A percentile compares a stretch with the other conserved stretches of the same genome.
Conservation (phyloP, 164 flowering plant species). For the Hamamelis virginiana region DNA sequence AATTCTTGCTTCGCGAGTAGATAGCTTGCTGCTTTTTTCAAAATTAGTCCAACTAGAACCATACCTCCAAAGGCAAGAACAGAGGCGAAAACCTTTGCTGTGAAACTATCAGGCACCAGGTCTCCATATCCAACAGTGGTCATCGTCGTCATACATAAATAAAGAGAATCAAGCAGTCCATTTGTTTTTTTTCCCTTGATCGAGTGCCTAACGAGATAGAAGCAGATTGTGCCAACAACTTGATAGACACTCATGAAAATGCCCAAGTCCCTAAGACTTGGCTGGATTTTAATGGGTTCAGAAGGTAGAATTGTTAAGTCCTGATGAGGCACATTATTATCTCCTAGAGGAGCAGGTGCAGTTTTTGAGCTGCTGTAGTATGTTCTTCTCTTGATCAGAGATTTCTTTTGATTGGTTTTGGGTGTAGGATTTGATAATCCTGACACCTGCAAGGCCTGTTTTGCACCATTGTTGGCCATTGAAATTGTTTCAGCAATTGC, state of each 20-base stretch:
- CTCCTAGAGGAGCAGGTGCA: slow-evolving; percentile 47
- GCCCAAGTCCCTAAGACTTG: slow-evolving; percentile 41
- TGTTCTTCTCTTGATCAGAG: slow-evolving; percentile 31
- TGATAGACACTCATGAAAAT: slow-evolving; percentile 48
- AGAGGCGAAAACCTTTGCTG: slow-evolving; percentile 73
- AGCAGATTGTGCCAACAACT: slow-evolving; percentile 56
- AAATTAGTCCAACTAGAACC: slow-evolving; percentile 63
- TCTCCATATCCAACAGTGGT: slow-evolving; percentile 97
- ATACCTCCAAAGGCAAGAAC: slow-evolving; percentile 81
- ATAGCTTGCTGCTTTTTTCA: slow-evolving; percentile 73
- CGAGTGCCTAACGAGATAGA: slow-evolving; percentile 53
- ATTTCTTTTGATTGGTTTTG: slow-evolving; percentile 9
- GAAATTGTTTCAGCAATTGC: not conserved
- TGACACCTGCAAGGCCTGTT: slow-evolving; percentile 37
- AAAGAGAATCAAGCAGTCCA: slow-evolving; percentile 69
- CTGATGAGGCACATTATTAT: slow-evolving; percentile 22
- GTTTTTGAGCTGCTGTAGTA: slow-evolving; percentile 43
- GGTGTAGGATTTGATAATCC: slow-evolving; percentile 20
- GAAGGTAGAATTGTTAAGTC: slow-evolving; percentile 20
- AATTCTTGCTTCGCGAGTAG: slow-evolving; percentile 78
- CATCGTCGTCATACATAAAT: slow-evolving; percentile 90
- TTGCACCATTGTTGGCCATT: slow-evolving; percentile 31
- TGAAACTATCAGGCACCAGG: slow-evolving; percentile 60
- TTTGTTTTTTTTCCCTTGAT: slow-evolving; percentile 69
- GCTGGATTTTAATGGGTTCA: slow-evolving; percentile 35